Percentiles rank a stretch among this genome's conserved stretches.
These are phyloP conservation scores for Fusarium mangiferae DNA, from an alignment of 2,329 filamentous ascomycete species.

Conservation along the genomic window DNA sequence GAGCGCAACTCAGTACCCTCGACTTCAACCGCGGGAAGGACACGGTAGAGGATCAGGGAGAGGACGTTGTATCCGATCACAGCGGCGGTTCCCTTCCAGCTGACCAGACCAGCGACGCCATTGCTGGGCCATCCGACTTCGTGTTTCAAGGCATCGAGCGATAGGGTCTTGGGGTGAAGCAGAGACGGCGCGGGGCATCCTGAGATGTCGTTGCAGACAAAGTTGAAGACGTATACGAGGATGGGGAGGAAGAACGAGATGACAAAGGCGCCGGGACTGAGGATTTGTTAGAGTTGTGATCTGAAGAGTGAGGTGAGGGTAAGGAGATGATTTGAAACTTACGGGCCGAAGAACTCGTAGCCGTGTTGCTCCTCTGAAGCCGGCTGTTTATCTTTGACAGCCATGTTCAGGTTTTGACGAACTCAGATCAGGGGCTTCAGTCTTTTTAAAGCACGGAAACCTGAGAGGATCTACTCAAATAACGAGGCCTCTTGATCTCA, in stretches of 20 bases:
- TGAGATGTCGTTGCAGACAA: slow-evolving; percentile 91
- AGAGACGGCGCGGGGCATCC: slow-evolving; percentile 90
- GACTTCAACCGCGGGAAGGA: slow-evolving; percentile 78
- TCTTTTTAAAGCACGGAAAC: background rate
- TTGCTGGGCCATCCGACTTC: slow-evolving; percentile 84
- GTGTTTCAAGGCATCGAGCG: slow-evolving; percentile 76
- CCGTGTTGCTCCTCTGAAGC: slow-evolving; percentile 52
- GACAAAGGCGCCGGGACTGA: slow-evolving; percentile 77
- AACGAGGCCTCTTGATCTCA: background rate
- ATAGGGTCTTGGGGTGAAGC: slow-evolving; percentile 76
- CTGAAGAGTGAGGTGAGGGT: background rate
- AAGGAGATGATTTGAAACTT: slow-evolving; percentile 37
- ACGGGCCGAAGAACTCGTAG: slow-evolving; percentile 66
- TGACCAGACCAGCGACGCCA: slow-evolving; percentile 77
- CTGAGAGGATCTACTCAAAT: background rate
- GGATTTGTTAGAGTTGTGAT: slow-evolving; percentile 17
- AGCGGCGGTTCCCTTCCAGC: slow-evolving; percentile 74
- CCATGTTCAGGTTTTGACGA: slow-evolving; percentile 43
- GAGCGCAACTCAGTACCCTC: slow-evolving; percentile 76
- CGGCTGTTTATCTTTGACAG: slow-evolving; percentile 42
- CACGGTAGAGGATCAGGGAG: slow-evolving; percentile 77
- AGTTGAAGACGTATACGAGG: slow-evolving; percentile 81
- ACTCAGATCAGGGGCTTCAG: background rate
- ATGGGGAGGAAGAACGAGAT: slow-evolving; percentile 85
- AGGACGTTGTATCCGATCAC: slow-evolving; percentile 82